Conservation (phyloP, 2,329 filamentous ascomycete species). For the Monilinia vaccinii-corymbosi region DNA sequence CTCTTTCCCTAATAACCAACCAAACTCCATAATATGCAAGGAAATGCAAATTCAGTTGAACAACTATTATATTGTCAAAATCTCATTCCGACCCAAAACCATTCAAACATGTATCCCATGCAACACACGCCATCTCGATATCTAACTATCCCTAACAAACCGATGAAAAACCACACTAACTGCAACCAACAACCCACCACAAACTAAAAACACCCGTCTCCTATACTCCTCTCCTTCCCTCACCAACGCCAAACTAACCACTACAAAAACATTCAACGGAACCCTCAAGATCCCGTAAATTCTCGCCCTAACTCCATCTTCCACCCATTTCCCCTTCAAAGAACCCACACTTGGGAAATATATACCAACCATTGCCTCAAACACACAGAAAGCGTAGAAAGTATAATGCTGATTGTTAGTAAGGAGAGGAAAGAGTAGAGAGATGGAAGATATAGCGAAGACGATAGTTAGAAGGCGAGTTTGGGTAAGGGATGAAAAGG, state of each 20-base stretch:
- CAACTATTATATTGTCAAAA: neutral
- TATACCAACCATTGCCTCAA: slow-evolving; percentile 47
- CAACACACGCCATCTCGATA: neutral
- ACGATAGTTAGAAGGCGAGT: slow-evolving; percentile 32
- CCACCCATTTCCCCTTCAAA: slow-evolving; percentile 45
- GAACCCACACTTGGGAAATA: slow-evolving; percentile 49
- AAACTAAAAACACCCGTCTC: slow-evolving; percentile 27
- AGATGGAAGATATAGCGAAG: slow-evolving; percentile 32
- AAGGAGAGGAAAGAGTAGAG: slow-evolving; percentile 36
- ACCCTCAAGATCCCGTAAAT: slow-evolving; percentile 50
- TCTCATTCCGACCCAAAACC: neutral
- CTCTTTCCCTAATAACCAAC: neutral
- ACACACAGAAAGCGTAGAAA: slow-evolving; percentile 48
- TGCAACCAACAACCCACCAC: slow-evolving; percentile 24
- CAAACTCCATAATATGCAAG: neutral
- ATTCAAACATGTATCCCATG: neutral
- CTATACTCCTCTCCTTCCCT: slow-evolving; percentile 33
- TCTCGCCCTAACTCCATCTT: slow-evolving; percentile 43
- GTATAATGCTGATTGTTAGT: slow-evolving; percentile 35
- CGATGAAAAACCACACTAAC: slow-evolving; percentile 22
- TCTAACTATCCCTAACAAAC: neutral
- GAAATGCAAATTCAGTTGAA: neutral
- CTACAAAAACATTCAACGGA: slow-evolving; percentile 49
- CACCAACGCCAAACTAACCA: slow-evolving; percentile 39
- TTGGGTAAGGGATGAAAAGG: slow-evolving; percentile 23